These are phyloP conservation scores for Mycena filopes DNA, from an alignment of 768 basidiomycete genomes.

Conservation along the genomic window DNA sequence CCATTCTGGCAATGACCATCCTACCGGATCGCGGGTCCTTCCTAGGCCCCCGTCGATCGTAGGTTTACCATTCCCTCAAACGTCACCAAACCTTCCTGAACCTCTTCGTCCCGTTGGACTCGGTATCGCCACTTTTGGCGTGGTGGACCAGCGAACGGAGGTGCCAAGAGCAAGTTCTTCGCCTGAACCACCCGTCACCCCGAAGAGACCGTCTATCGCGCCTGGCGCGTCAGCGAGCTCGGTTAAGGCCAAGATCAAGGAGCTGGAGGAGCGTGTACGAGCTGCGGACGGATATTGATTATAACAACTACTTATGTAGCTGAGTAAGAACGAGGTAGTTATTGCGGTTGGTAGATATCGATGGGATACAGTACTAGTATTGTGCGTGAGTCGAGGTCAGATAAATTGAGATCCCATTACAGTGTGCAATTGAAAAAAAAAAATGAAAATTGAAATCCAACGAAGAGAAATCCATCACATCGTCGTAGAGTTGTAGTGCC, in stretches of 20 bases:
- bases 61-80: slow-evolving; percentile 19
- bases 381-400: not conserved
- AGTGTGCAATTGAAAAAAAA: not conserved
- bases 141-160: slow-evolving; percentile 3
- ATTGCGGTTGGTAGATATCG: too few relatives aligned
- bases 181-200: not conserved
- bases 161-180: not conserved
- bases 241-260: slow-evolving; percentile 54
- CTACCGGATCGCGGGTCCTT: slow-evolving; percentile 30
- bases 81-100: not conserved
- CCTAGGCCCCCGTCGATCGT: slow-evolving; percentile 32
- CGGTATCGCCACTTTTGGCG: not conserved
- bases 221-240: slow-evolving; percentile 36
- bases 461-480: not conserved
- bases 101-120: not conserved
- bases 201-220: slow-evolving; percentile 18
- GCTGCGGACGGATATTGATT: slow-evolving; percentile 26
- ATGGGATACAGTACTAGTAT: slow-evolving; percentile 14
- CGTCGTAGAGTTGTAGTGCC: not conserved
- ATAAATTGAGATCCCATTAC: slow-evolving; percentile 13
- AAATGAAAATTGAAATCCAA: not conserved
- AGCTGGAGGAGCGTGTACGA: slow-evolving; percentile 49
- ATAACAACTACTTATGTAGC: too few relatives aligned
- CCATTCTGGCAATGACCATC: not conserved
- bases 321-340: too few relatives aligned